Evolutionary conservation across 2,329 filamentous ascomycete genomes (phyloP).

Genomic region (Orbilia oligospora): DNA sequence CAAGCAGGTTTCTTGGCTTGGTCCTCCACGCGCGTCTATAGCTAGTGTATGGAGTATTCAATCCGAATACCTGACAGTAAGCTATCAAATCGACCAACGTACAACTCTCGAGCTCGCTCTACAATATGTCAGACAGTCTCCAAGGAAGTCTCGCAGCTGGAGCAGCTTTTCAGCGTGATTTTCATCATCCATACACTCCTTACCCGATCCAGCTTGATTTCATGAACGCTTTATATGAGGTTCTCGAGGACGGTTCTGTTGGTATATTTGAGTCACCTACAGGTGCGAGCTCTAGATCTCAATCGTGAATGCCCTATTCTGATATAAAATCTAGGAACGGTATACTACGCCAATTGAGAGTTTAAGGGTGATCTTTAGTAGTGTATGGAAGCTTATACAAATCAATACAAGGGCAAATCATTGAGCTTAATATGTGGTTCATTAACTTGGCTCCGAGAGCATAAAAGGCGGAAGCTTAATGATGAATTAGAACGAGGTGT

Average conservation of each 20-base stretch:
- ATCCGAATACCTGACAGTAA: too few species aligned
- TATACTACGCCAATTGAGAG: slow-evolving; percentile 29
- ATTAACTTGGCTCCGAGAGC: slow-evolving; percentile 88
- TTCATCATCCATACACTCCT: slow-evolving; percentile 88
- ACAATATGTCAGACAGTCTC: not conserved
- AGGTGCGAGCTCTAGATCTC: slow-evolving; percentile 70
- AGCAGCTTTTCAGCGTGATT: slow-evolving; percentile 70
- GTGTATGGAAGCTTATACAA: slow-evolving; percentile 8
- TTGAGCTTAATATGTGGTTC: slow-evolving; percentile 90
- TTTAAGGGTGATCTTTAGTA: not conserved
- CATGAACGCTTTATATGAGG: slow-evolving; percentile 85
- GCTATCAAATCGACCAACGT: not conserved
- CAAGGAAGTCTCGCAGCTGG: not conserved
- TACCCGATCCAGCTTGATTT: slow-evolving; percentile 91
- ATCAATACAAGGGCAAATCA: slow-evolving; percentile 79
- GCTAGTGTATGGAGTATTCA: too few species aligned
- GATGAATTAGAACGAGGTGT: slow-evolving; percentile 30
- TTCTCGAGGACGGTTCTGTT: slow-evolving; percentile 83
- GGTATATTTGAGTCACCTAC: slow-evolving; percentile 96
- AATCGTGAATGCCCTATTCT: slow-evolving; percentile 6
- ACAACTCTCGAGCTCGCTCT: not conserved
- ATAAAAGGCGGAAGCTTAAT: slow-evolving; percentile 71
- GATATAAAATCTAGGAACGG: slow-evolving; percentile 21
- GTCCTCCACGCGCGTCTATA: too few species aligned
- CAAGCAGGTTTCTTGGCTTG: too few species aligned